Conservation (phyloP, 2,329 filamentous ascomycete species). For the Fusarium globosum region DNA sequence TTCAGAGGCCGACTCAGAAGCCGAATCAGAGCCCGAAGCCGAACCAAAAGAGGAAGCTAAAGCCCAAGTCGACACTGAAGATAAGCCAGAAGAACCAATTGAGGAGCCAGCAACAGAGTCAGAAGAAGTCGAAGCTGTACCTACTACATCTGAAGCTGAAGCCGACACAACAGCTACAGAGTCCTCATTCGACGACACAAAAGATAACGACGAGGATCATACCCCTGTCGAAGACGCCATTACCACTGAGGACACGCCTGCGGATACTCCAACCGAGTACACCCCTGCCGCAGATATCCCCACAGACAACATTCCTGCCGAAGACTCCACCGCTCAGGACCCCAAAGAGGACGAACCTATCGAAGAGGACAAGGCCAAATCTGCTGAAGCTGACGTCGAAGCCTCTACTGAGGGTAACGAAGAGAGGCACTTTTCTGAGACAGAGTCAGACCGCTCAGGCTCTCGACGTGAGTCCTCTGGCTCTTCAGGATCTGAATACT, state of each 20-base stretch:
- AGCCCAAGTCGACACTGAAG: slow-evolving; percentile 3
- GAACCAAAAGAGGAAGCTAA: slow-evolving; percentile 4
- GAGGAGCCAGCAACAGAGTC: slow-evolving; percentile 1
- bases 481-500: slow-evolving; percentile 37
- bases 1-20: slow-evolving; percentile 1
- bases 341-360: slow-evolving; percentile 12
- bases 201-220: slow-evolving; percentile 16
- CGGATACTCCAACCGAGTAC: slow-evolving; percentile 19
- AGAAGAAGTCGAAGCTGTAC: slow-evolving; percentile 5
- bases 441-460: slow-evolving; percentile 30
- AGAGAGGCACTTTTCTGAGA: slow-evolving; percentile 29
- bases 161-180: slow-evolving; percentile 1
- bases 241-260: slow-evolving; percentile 19
- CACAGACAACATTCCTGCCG: slow-evolving; percentile 13
- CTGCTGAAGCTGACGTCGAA: slow-evolving; percentile 13
- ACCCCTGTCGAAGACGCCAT: slow-evolving; percentile 20
- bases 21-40: neutral
- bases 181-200: slow-evolving; percentile 16
- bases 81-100: slow-evolving; percentile 6
- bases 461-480: slow-evolving; percentile 40
- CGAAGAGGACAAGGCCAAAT: slow-evolving; percentile 13
- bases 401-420: slow-evolving; percentile 12
- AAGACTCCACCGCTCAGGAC: slow-evolving; percentile 14
- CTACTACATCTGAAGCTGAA: slow-evolving; percentile 7
- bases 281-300: slow-evolving; percentile 8